phyloP scores from a whole-genome alignment of 2,329 filamentous ascomycete genomes.

The Aureobasidium sp. region DNA sequence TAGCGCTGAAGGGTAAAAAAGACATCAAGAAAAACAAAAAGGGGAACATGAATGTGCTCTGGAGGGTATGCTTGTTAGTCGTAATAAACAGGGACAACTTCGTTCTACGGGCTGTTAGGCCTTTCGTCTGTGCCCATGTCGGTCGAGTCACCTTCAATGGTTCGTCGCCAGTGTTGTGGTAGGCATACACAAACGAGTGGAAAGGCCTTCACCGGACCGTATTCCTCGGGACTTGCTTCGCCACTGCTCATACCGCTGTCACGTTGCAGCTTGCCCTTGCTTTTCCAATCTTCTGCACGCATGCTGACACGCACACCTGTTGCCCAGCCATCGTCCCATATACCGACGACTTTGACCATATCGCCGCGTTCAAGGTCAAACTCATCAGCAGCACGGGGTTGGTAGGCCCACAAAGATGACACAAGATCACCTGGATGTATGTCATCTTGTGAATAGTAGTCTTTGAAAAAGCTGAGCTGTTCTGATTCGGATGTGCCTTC shows the following conservation, averaged over 20 bases:
- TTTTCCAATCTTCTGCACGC: slow-evolving; percentile 82
- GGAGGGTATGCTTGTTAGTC: slow-evolving; percentile 10
- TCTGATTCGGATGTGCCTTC: slow-evolving; percentile 90
- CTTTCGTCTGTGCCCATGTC: slow-evolving; percentile 19
- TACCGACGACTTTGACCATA: slow-evolving; percentile 96
- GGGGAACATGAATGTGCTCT: slow-evolving; percentile 8
- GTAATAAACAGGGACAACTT: slow-evolving; percentile 14
- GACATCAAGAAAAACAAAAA: not conserved
- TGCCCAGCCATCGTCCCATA: slow-evolving; percentile 99
- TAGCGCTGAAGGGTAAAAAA: slow-evolving; percentile 11
- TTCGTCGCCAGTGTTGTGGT: slow-evolving; percentile 93
- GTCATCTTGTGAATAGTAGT: slow-evolving; percentile 96
- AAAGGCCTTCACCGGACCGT: slow-evolving; percentile 92
- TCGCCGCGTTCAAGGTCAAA: slow-evolving; percentile 90
- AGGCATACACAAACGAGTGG: slow-evolving; percentile 93
- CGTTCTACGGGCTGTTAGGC: slow-evolving; percentile 13
- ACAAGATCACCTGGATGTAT: slow-evolving; percentile 89
- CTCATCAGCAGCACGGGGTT: slow-evolving; percentile 86
- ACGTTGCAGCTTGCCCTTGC: slow-evolving; percentile 59
- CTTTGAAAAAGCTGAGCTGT: slow-evolving; percentile 92
- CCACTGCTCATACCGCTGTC: slow-evolving; percentile 91
- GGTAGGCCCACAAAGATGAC: slow-evolving; percentile 91
- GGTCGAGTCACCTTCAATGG: slow-evolving; percentile 75
- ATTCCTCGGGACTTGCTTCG: slow-evolving; percentile 35
- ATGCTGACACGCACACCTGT: slow-evolving; percentile 81